Evolutionary conservation across 2,329 filamentous ascomycete genomes (phyloP).

Genomic region (Phyllosticta capitalensis): DNA sequence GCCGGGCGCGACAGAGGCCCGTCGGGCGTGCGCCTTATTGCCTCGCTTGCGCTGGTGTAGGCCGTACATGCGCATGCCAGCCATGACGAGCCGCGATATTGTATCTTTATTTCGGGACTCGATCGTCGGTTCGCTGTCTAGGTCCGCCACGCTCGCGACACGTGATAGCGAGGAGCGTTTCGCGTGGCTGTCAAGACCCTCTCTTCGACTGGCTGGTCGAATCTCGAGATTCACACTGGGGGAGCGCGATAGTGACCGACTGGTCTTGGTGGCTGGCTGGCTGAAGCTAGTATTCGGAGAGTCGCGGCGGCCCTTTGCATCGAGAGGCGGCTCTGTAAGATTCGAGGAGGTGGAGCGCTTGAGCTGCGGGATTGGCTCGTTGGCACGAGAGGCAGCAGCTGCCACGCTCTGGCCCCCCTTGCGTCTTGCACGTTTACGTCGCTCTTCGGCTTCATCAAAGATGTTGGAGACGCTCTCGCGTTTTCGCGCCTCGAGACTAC

Average conservation of each 20-base stretch:
- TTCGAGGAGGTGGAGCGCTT: not conserved
- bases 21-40: slow-evolving; percentile 13
- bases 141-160: slow-evolving; percentile 23
- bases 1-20: not conserved
- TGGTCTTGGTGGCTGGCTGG: slow-evolving; percentile 18
- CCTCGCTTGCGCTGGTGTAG: slow-evolving; percentile 33
- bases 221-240: not conserved
- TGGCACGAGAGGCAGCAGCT: slow-evolving; percentile 30
- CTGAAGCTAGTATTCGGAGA: not conserved
- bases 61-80: slow-evolving; percentile 44
- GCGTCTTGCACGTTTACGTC: slow-evolving; percentile 32
- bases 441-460: slow-evolving; percentile 39
- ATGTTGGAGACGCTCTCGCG: slow-evolving; percentile 33
- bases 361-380: slow-evolving; percentile 10
- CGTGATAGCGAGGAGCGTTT: slow-evolving; percentile 26
- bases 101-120: slow-evolving; percentile 41
- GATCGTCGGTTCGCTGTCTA: slow-evolving; percentile 22
- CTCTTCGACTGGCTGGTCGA: not conserved
- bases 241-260: slow-evolving; percentile 6
- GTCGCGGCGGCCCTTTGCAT: too few species aligned
- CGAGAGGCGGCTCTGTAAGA: not conserved
- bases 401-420: slow-evolving; percentile 35
- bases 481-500: slow-evolving; percentile 25
- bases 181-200: slow-evolving; percentile 12
- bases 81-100: slow-evolving; percentile 41